Base-by-base conservation (phyloP, 352 stramenopile species). In the Halophytophthora batemanensis region DNA sequence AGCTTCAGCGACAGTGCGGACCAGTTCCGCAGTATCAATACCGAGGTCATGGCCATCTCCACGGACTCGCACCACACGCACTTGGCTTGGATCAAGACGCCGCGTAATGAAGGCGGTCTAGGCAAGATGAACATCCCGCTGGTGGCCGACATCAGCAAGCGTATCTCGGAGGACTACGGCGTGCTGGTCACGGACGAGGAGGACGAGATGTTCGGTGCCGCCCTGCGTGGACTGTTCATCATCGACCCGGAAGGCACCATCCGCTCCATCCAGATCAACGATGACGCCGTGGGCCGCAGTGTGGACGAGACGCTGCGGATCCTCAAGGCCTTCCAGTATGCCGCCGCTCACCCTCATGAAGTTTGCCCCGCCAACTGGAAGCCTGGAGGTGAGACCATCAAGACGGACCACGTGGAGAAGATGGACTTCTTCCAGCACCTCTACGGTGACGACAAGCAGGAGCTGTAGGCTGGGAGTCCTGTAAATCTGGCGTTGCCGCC, bases 281-380 rank as follows among this genome's bases (percentile, higher is more conserved):
- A 94, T 39, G 79, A 91, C 45, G 76, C 79, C 7, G 81, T 91
- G 1, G 84, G 84, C 28, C 80, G 84, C 53, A 93, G 76, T 45
- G 82, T 94, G 14, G 79, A 90, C 46, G 80, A 94, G 64, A 90
- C 79, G 25, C 59, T 94, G 41, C 78, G 83, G 34, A 86, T 91
- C 42, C 79, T 94, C 63, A 87, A 94, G 65, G 80, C 82, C 12
- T 91, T 93, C 66, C 82, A 92, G 58, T 94, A 92, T 59, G 43
- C 77, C 11, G 75, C 69, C 14, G 59, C 60, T 31, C 83, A 94
- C 60, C 76, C 79, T 8, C 65, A 87, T 50, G 90, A 97, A 60
- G 83, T 90, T 8, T 94, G 83, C 57, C 82, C 82, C 14, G 83
- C 83, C 35, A 93, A 93, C 74, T 94, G 81, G 83, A 92, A 86